Evolutionary conservation across 2,329 filamentous ascomycete species (phyloP), one percentile per base, ranked within the genome.

Genomic region (Ophiostoma piceae): DNA sequence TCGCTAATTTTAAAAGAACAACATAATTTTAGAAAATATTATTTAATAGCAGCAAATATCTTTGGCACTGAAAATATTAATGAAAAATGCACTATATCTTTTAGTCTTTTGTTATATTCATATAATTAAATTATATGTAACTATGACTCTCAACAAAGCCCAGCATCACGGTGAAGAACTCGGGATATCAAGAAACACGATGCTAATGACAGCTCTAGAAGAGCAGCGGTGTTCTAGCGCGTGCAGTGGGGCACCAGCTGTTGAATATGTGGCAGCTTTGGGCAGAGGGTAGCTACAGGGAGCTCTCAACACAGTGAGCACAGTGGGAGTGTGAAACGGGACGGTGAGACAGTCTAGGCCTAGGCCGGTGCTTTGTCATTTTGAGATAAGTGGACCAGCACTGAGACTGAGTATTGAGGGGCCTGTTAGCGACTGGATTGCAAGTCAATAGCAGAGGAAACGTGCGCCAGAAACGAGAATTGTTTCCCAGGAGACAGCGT

Each of bases 401-500:
- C 29, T 35, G 22, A 35, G 5, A 12, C 35, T 35, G 35, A 35
- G 35, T 35, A 35, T 35, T 35, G 35, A 32, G 37, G 37, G 37
- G 19, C 62, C 62, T 39, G 32, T 65, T 37, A 37, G 9, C 22
- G 37, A 37, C 60, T 37, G 60, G 29, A 35, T 62, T 62, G 57
- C 35, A 64, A 39, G 43, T 26, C 7, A 14, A 22, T 29, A 47
- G 16, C 41, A 57, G 39, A 14, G 60, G 12, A 26, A 29, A 39
- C 37, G 57, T 32, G 68, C 41, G n/a, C 54, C 39, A 60, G 47
- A 29, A 26, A 51, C n/a, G 26, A 65, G 19, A 35, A 29, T 47
- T 41, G 70, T 71, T 71, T 69, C 70, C 70, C 67, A 69, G 70
- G 70, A 68, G 67, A 71, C 68, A 71, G 16, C 57, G 57, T 26